Evolutionary conservation across 495 filamentous ascomycete species (phyloP).

Genomic region (Margaritispora aquatica): DNA sequence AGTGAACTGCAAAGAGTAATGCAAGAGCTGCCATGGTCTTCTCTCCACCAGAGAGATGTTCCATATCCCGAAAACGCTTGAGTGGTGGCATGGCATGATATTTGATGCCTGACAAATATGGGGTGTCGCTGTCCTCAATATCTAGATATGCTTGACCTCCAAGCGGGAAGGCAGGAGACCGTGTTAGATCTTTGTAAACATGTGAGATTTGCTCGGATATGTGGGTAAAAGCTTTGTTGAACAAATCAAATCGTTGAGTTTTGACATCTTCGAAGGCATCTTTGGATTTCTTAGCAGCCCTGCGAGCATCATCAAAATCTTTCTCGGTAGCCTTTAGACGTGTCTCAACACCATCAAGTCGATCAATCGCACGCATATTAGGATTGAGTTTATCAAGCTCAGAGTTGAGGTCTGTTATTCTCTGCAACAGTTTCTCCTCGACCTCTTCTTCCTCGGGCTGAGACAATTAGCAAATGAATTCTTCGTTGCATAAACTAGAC

Average conservation of each 20-base stretch:
- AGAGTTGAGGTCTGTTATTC: slow-evolving; percentile 61
- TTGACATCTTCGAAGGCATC: slow-evolving; percentile 79
- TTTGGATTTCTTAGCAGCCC: slow-evolving; percentile 63
- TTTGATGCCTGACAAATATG: slow-evolving; percentile 89
- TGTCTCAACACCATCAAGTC: slow-evolving; percentile 77
- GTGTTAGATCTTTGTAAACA: slow-evolving; percentile 92
- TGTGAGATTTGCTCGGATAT: slow-evolving; percentile 91
- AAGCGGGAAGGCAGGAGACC: slow-evolving; percentile 73
- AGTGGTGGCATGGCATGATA: slow-evolving; percentile 98
- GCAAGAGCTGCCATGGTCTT: slow-evolving; percentile 98
- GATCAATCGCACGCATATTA: slow-evolving; percentile 91
- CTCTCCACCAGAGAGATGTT: slow-evolving; percentile 93
- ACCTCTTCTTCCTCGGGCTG: slow-evolving; percentile 62
- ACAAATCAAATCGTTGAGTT: slow-evolving; percentile 77
- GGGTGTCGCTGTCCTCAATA: slow-evolving; percentile 75
- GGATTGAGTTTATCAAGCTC: slow-evolving; percentile 91
- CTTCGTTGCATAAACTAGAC: slow-evolving; percentile 20
- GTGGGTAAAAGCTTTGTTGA: slow-evolving; percentile 90
- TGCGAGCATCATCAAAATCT: slow-evolving; percentile 80
- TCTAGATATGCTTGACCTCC: slow-evolving; percentile 95
- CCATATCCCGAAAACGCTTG: slow-evolving; percentile 99
- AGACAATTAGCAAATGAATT: not conserved
- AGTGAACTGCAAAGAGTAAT: slow-evolving; percentile 91
- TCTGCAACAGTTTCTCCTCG: slow-evolving; percentile 75
- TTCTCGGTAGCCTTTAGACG: slow-evolving; percentile 80